Evolutionary conservation across 352 stramenopile species (phyloP), one percentile per base, ranked within the genome.

Genomic region (Bremia lactucae): DNA sequence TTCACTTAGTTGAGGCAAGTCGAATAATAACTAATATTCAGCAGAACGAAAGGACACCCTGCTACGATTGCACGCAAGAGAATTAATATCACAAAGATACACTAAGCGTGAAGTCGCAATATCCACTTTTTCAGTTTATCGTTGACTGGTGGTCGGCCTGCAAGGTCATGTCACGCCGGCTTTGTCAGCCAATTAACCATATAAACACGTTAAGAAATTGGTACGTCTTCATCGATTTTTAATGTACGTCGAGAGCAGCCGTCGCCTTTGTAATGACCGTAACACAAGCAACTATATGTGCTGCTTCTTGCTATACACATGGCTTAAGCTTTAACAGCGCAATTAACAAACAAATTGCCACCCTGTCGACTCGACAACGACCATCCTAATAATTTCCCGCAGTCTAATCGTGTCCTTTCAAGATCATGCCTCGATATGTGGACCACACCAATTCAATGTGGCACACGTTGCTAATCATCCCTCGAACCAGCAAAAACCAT

Each of bases 211-310:
- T n/a, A n/a, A n/a, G n/a, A n/a, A n/a, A n/a, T n/a, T n/a, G n/a
- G n/a, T n/a, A n/a, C n/a, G n/a, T n/a, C n/a, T n/a, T n/a, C n/a
- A n/a, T n/a, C n/a, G n/a, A n/a, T n/a, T n/a, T n/a, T n/a, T n/a
- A 14, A 37, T 55, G 22, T 55, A 69, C 78, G 71, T 6, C 50
- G 60, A 6, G 87, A 96, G 71, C 91, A 97, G 64, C 97, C 91
- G n/a, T 77, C 75, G 15, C 84, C 87, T 6, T 49, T 64, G 60
- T 83, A 97, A 18, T 85, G 82, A 36, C 71, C 70, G 49, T 92
- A 95, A 58, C 85, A 96, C 36, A 62, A 46, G 44, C 72, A 95
- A 20, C 72, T 13, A 56, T 77, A 90, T 44, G 74, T 74, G 36
- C 83, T 86, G 46, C 77, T 74, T 4, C 41, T 45, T 34, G 54